Evolutionary conservation across 73 alveolate species (phyloP).

Genomic region (Paramecium primaurelia): DNA sequence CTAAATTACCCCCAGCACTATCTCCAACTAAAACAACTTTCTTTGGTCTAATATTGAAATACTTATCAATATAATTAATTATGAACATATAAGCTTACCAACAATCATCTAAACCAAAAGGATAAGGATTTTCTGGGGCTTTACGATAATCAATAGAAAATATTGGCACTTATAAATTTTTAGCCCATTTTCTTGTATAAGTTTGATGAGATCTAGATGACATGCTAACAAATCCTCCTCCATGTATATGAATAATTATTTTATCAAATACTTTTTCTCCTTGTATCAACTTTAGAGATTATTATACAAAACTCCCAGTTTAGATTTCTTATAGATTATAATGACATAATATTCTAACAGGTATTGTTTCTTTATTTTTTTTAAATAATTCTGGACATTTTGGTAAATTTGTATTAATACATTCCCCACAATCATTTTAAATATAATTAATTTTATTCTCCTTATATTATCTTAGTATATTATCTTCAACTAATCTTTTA

Average conservation of each 20-base stretch:
- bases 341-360: slow-evolving; percentile 44
- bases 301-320: neutral
- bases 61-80: slow-evolving; percentile 70
- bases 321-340: neutral
- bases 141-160: slow-evolving; percentile 92
- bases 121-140: slow-evolving; percentile 92
- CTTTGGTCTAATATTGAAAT: slow-evolving; percentile 73
- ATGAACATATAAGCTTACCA: slow-evolving; percentile 94
- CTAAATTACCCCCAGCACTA: slow-evolving; percentile 98
- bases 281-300: neutral
- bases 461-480: slow-evolving; percentile 6
- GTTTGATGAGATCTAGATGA: slow-evolving; percentile 88
- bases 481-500: slow-evolving; percentile 26
- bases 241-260: slow-evolving; percentile 92
- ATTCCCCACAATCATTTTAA: neutral
- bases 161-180: slow-evolving; percentile 80
- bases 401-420: neutral
- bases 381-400: neutral
- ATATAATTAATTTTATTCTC: slow-evolving; percentile 26
- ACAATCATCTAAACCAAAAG: slow-evolving; percentile 91
- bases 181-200: slow-evolving; percentile 90
- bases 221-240: slow-evolving; percentile 98
- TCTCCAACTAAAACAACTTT: slow-evolving; percentile 92
- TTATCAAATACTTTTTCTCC: slow-evolving; percentile 27
- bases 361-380: neutral